Conservation (phyloP, 1,284 basidiomycete genomes). For the Marasmius sp. region DNA sequence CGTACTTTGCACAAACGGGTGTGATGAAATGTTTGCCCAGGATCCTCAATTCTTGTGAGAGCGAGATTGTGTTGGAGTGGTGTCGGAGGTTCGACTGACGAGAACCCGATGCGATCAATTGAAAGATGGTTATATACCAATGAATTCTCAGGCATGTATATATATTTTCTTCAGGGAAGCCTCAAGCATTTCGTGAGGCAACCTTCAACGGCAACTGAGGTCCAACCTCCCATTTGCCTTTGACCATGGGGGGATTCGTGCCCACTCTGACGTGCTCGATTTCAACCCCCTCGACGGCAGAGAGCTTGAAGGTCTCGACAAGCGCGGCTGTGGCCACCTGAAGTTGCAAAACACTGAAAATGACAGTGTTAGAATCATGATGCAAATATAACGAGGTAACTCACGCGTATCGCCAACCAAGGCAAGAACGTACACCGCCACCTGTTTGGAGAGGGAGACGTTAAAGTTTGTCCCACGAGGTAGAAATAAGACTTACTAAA, state of each 20-base stretch:
- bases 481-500: background rate
- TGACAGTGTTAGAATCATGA: constrained; percentile 11
- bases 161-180: too few relatives aligned
- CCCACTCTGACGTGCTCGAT: background rate
- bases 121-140: too few relatives aligned
- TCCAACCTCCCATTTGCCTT: background rate
- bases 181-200: too few relatives aligned
- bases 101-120: too few relatives aligned
- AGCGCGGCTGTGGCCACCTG: background rate
- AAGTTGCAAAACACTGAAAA: background rate
- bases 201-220: background rate
- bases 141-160: too few relatives aligned
- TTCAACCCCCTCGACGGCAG: background rate
- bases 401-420: background rate
- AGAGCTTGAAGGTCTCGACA: background rate
- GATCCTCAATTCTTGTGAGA: too few relatives aligned
- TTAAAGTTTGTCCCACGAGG: background rate
- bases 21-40: too few relatives aligned
- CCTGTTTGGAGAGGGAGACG: background rate
- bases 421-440: background rate
- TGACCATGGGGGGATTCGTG: background rate
- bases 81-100: too few relatives aligned
- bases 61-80: too few relatives aligned
- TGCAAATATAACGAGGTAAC: background rate
- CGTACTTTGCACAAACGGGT: too few relatives aligned